Conservation (phyloP, 352 stramenopile genomes). For the Thalassiosira sp. region DNA sequence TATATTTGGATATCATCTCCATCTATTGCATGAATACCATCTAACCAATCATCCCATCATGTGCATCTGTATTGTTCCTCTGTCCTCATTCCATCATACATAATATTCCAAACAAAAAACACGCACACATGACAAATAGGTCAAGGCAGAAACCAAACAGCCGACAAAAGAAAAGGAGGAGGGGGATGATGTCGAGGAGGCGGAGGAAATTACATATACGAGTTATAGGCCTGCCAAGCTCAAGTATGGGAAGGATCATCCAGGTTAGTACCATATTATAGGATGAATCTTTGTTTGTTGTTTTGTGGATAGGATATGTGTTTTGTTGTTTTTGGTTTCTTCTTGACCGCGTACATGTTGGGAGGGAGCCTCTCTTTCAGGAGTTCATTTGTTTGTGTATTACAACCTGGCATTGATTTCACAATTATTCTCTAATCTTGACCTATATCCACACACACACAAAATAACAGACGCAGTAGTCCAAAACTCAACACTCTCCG, state of each 20-base stretch:
- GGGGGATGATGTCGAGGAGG: constrained; percentile 31
- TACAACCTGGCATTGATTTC: too few relatives aligned
- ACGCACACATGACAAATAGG: neutral
- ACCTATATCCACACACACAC: neutral
- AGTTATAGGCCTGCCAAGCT: constrained; percentile 36
- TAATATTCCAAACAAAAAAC: neutral
- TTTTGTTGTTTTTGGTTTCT: too few relatives aligned
- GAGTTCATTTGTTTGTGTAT: neutral
- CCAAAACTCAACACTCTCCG: constrained; percentile 41
- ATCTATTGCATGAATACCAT: too few relatives aligned
- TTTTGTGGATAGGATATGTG: too few relatives aligned
- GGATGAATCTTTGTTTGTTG: constrained; percentile 1
- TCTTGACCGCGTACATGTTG: too few relatives aligned
- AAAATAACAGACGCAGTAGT: constrained; percentile 16
- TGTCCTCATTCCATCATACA: too few relatives aligned
- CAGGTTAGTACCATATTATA: constrained; percentile 8
- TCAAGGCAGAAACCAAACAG: neutral
- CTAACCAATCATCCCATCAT: too few relatives aligned
- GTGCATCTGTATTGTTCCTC: neutral
- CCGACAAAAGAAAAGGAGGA: constrained; percentile 25
- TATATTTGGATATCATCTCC: too few relatives aligned
- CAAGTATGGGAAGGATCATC: constrained; percentile 32
- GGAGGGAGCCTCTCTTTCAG: too few relatives aligned
- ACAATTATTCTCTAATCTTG: too few relatives aligned
- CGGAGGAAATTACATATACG: constrained; percentile 46